Conservation (phyloP, 352 stramenopile species). For the Globisporangium paroecandrum region DNA sequence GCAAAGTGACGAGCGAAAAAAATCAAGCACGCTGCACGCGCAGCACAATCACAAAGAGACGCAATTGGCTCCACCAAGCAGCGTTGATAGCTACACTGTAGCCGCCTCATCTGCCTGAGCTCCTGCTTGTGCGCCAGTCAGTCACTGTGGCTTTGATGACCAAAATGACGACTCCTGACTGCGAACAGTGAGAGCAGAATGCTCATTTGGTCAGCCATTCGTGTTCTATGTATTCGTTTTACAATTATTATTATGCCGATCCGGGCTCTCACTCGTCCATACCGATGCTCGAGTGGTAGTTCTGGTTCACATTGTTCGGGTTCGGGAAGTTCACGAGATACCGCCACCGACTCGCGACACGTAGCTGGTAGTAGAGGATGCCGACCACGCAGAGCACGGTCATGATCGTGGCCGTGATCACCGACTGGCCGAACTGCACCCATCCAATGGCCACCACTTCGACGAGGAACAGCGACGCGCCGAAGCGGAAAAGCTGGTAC, state of each 20-base stretch:
- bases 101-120: too few relatives aligned
- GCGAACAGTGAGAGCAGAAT: too few relatives aligned
- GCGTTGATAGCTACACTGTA: too few relatives aligned
- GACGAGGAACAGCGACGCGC: constrained; percentile 60
- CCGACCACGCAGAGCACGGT: constrained; percentile 40
- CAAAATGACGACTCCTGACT: too few relatives aligned
- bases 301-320: constrained; percentile 13
- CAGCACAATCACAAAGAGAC: neutral
- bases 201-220: too few relatives aligned
- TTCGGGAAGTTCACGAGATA: constrained; percentile 68
- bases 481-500: constrained; percentile 60
- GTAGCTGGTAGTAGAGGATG: constrained; percentile 64
- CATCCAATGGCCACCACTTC: constrained; percentile 53
- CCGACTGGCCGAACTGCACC: constrained; percentile 56
- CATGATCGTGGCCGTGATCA: constrained; percentile 37
- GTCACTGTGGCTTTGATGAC: too few relatives aligned
- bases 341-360: constrained; percentile 65
- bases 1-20: neutral
- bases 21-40: neutral
- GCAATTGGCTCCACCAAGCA: neutral
- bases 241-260: neutral
- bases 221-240: neutral
- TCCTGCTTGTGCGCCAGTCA: too few relatives aligned
- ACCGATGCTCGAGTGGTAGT: constrained; percentile 2
- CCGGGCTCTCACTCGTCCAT: neutral